Percentiles rank a stretch among this genome's conserved stretches.
Evolutionary conservation across 2,329 filamentous ascomycete genomes (phyloP).

Genomic region (Calonectria henricotiae): DNA sequence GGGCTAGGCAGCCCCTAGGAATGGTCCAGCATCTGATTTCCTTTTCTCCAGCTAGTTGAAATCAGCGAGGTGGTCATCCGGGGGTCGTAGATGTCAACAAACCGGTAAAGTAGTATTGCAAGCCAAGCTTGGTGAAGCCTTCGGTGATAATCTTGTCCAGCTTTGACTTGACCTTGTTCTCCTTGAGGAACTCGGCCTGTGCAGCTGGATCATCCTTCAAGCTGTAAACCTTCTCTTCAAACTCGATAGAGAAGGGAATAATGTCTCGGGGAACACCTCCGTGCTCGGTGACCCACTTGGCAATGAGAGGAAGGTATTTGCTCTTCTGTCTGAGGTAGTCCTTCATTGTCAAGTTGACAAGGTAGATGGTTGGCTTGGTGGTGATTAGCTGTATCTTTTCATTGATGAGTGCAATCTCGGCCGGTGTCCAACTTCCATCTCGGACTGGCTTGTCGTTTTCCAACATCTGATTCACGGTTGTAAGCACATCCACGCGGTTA

Average conservation of each 20-base stretch:
- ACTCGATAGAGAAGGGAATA: slow-evolving; percentile 64
- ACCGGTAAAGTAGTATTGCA: slow-evolving; percentile 65
- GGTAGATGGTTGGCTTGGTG: slow-evolving; percentile 64
- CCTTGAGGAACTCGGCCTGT: slow-evolving; percentile 58
- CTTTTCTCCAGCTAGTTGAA: slow-evolving; percentile 60
- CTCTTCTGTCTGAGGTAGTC: slow-evolving; percentile 65
- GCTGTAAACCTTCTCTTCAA: slow-evolving; percentile 62
- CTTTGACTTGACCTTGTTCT: slow-evolving; percentile 62
- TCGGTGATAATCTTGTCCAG: slow-evolving; percentile 64
- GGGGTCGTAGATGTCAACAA: slow-evolving; percentile 17
- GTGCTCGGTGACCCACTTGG: slow-evolving; percentile 64
- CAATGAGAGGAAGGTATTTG: slow-evolving; percentile 64
- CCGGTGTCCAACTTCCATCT: slow-evolving; percentile 62
- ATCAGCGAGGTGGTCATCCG: slow-evolving; percentile 27
- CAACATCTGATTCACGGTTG: slow-evolving; percentile 52
- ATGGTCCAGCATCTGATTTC: slow-evolving; percentile 65
- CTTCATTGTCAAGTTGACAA: slow-evolving; percentile 66
- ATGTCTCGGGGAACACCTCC: slow-evolving; percentile 61
- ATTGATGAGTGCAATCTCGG: slow-evolving; percentile 64
- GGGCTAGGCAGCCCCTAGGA: slow-evolving; percentile 58
- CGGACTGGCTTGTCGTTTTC: slow-evolving; percentile 62
- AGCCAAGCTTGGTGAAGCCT: slow-evolving; percentile 63
- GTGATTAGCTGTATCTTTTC: slow-evolving; percentile 65
- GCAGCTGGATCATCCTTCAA: slow-evolving; percentile 58
- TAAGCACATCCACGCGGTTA: slow-evolving; percentile 34